Conservation (phyloP, 2,329 filamentous ascomycete species). For the Allantophomopsis cytisporea region DNA sequence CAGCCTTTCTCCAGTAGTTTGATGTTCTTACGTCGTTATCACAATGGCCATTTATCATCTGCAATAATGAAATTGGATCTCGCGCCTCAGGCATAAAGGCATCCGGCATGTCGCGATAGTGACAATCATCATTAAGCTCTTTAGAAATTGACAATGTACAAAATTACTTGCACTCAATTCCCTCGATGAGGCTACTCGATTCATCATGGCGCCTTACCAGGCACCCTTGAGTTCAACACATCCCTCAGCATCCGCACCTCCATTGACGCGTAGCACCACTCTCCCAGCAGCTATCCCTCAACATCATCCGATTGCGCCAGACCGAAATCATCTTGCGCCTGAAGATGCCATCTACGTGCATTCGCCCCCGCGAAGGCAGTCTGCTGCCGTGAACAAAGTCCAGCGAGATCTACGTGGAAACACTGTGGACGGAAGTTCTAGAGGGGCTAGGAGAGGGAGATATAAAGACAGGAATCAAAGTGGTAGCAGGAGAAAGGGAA, state of each 20-base stretch:
- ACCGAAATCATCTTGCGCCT: conserved; percentile 61
- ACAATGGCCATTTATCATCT: too few relatives aligned
- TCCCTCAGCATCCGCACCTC: conserved; percentile 5
- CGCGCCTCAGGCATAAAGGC: too few relatives aligned
- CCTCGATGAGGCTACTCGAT: background rate
- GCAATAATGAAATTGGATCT: too few relatives aligned
- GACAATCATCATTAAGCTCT: too few relatives aligned
- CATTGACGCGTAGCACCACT: conserved; percentile 12
- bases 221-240: conserved; percentile 7
- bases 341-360: conserved; percentile 66
- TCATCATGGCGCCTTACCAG: conserved; percentile 17
- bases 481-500: conserved; percentile 45
- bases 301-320: conserved; percentile 13
- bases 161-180: too few relatives aligned
- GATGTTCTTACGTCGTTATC: too few relatives aligned
- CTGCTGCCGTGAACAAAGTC: conserved; percentile 13
- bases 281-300: conserved; percentile 5
- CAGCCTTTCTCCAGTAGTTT: too few relatives aligned
- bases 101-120: too few relatives aligned
- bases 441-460: conserved; percentile 9
- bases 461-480: conserved; percentile 27
- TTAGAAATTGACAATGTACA: too few relatives aligned
- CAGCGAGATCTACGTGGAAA: too few relatives aligned
- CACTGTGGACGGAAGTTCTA: too few relatives aligned
- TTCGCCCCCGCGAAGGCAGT: conserved; percentile 41